Conservation (phyloP, 139 green algal genomes). For the Trebouxia sp. region DNA sequence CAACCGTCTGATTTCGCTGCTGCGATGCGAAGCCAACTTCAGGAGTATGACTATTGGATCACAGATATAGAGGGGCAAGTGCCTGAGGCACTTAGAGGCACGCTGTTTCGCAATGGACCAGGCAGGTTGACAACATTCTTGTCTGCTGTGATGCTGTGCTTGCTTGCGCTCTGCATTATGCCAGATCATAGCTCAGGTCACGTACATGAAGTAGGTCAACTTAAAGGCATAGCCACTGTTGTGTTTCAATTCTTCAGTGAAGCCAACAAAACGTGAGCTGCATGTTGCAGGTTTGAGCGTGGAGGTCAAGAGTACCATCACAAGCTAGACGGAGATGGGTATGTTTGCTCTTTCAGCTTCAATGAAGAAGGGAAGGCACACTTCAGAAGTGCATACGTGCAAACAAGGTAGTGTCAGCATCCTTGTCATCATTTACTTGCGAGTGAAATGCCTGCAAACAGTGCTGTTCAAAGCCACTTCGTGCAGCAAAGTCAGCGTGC, state of each 20-base stretch:
- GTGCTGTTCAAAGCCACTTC: too few species aligned
- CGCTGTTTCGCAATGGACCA: slow-evolving; percentile 45
- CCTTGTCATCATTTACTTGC: too few species aligned
- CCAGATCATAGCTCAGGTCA: too few species aligned
- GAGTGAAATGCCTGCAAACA: too few species aligned
- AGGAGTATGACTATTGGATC: slow-evolving; percentile 36
- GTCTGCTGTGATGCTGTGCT: too few species aligned
- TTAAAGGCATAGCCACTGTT: background rate
- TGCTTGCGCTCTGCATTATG: too few species aligned
- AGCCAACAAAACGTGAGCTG: too few species aligned
- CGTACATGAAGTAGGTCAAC: too few species aligned
- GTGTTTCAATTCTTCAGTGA: background rate
- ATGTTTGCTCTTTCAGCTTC: slow-evolving; percentile 40
- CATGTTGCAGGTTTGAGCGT: slow-evolving; percentile 26
- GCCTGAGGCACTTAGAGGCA: slow-evolving; percentile 38
- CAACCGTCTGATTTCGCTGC: slow-evolving; percentile 15
- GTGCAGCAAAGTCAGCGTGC: too few species aligned
- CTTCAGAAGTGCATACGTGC: slow-evolving; percentile 27
- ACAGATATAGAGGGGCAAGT: slow-evolving; percentile 38
- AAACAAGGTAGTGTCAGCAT: slow-evolving; percentile 23
- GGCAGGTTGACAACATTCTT: background rate
- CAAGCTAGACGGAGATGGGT: slow-evolving; percentile 58
- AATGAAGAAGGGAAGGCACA: background rate
- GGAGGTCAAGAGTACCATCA: slow-evolving; percentile 41
- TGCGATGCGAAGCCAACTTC: slow-evolving; percentile 8